Evolutionary conservation across 768 basidiomycete genomes (phyloP), one percentile per base, ranked within the genome.

Genomic region (Sporobolomyces roseus): DNA sequence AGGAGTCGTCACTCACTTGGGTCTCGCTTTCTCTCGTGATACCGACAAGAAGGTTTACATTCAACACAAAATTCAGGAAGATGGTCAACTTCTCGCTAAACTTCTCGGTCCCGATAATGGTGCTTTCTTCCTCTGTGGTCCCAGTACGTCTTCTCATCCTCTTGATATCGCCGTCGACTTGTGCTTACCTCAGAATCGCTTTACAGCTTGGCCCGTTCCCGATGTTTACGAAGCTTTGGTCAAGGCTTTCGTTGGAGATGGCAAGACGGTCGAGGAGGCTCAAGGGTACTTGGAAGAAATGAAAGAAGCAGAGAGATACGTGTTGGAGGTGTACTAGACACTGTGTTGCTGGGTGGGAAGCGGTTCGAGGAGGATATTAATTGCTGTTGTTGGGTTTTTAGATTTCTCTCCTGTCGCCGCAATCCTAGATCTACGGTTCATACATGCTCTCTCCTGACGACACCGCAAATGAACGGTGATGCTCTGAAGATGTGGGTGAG

Each of bases 281-380:
- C 90, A 87, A 45, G 84, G 84, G 61, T 92, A 87, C 78, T 81
- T 99, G 33, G 93, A 98, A 80, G 82, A 86, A 51, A 79, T 93
- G 76, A 96, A 99, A 81, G 94, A 93, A 78, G 91, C 93, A 75
- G 96, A 98, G 79, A 87, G 94, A 51, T 99, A 98, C 79, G 92
- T 99, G 13, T 84, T 98, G 29, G 96, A 99, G 85, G 96, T 91
- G 27, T 79, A 78, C 63, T 16, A 10, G 6, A 21, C 12, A 46
- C 7, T 46, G 8, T 14, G 8, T 21, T n/a, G n/a, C n/a, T n/a
- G n/a, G n/a, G n/a, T n/a, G n/a, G n/a, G n/a, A n/a, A n/a, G n/a
- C n/a, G n/a, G n/a, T n/a, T n/a, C n/a, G n/a, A n/a, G n/a, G n/a
- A n/a, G n/a, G n/a, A n/a, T n/a, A n/a, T n/a, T n/a, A n/a, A n/a